Evolutionary conservation across 306 rosid genomes (phyloP).

Genomic region (Echinosophora koreensis): DNA sequence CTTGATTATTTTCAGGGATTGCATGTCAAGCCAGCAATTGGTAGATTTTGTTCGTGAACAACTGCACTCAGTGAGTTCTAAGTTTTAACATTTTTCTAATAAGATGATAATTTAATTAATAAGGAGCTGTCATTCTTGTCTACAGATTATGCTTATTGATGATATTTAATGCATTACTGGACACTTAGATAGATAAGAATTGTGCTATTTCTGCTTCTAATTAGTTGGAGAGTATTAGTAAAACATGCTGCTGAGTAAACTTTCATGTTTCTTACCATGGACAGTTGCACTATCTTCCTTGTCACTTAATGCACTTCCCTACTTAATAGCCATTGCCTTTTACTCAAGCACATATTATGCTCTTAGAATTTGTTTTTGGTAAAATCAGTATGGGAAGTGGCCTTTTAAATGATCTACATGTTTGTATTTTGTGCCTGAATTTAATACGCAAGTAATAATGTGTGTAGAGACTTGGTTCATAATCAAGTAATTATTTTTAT

Average conservation of each 20-base stretch:
- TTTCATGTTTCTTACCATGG: constrained; percentile 8
- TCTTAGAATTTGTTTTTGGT: neutral
- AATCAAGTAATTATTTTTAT: neutral
- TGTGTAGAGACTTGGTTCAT: neutral
- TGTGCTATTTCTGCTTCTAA: constrained; percentile 11
- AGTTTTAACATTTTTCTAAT: constrained; percentile 2
- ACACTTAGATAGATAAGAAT: constrained; percentile 16
- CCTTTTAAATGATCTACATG: neutral
- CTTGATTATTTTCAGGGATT: constrained; percentile 77
- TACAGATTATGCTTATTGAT: constrained; percentile 4
- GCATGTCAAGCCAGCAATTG: constrained; percentile 96
- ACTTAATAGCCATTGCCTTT: constrained; percentile 30
- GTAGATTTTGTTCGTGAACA: constrained; percentile 85
- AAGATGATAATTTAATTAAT: constrained; percentile 25
- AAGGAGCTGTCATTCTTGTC: neutral
- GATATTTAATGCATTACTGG: constrained; percentile 12
- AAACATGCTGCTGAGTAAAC: neutral
- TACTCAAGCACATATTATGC: neutral
- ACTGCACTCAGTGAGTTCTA: constrained; percentile 62
- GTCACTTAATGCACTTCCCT: neutral
- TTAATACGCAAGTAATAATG: neutral
- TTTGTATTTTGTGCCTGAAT: neutral
- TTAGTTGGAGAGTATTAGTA: constrained; percentile 33
- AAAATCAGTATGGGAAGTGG: neutral
- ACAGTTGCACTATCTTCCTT: neutral